A percentile compares a stretch with the other conserved stretches of the same genome.
These are phyloP conservation scores for Aspergillus sp. DNA, from an alignment of 2,329 filamentous ascomycete species.

Conservation along the genomic window DNA sequence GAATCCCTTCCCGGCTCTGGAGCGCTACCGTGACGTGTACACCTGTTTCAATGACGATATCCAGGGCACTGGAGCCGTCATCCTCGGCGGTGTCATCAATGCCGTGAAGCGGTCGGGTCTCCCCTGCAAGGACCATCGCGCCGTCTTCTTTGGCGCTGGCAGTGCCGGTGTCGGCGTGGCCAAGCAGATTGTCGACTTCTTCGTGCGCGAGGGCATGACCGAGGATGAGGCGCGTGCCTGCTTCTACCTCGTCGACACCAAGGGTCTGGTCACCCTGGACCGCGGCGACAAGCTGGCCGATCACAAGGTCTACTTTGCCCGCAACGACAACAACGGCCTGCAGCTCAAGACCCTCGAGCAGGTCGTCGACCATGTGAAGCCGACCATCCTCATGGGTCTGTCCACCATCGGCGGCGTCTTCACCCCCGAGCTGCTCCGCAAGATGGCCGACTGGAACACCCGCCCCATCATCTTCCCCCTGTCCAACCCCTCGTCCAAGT, in stretches of 20 bases:
- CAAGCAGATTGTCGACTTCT: constrained; percentile 96
- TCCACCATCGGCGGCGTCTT: constrained; percentile 94
- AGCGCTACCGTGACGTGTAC: constrained; percentile 82
- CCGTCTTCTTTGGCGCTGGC: constrained; percentile 94
- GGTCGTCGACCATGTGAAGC: constrained; percentile 91
- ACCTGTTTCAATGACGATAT: constrained; percentile 99
- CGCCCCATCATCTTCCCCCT: constrained; percentile 92
- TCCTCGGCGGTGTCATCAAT: constrained; percentile 76
- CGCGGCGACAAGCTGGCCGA: constrained; percentile 91
- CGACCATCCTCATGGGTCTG: constrained; percentile 89
- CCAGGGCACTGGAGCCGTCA: constrained; percentile 93
- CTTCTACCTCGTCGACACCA: constrained; percentile 97
- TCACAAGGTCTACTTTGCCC: constrained; percentile 71
- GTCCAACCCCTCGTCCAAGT: constrained; percentile 93
- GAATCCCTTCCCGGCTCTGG: constrained; percentile 90
- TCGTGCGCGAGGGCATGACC: constrained; percentile 84
- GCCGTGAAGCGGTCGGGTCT: constrained; percentile 81
- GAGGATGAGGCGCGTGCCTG: constrained; percentile 84
- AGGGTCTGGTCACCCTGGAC: constrained; percentile 89
- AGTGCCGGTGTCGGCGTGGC: constrained; percentile 96
- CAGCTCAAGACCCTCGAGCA: constrained; percentile 77
- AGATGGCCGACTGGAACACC: constrained; percentile 62
- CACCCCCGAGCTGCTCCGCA: constrained; percentile 77
- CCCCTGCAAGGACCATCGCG: constrained; percentile 82
- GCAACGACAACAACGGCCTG: constrained; percentile 62